Percentiles rank a stretch among this genome's conserved stretches.
Evolutionary conservation across 2,329 filamentous ascomycete species (phyloP).

Genomic region (Raffaelea albimanens): DNA sequence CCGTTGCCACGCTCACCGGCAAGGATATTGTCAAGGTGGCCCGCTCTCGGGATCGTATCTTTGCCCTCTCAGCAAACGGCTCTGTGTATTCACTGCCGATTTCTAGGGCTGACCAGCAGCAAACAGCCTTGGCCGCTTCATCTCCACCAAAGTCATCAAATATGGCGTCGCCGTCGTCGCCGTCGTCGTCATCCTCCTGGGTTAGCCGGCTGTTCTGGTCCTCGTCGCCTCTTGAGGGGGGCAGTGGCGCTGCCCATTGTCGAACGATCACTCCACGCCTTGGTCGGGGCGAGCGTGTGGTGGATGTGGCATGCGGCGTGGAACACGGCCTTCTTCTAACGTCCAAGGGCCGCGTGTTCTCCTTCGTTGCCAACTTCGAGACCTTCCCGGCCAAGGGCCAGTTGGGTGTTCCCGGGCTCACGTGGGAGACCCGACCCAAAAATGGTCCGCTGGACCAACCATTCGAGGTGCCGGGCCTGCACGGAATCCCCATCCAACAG

Average conservation of each 20-base stretch:
- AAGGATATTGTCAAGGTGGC: slow-evolving; percentile 71
- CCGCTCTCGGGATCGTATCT: slow-evolving; percentile 72
- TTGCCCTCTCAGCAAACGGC: slow-evolving; percentile 67
- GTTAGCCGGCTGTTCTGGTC: slow-evolving; percentile 60
- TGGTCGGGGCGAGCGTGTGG: slow-evolving; percentile 61
- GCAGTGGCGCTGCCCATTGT: slow-evolving; percentile 41
- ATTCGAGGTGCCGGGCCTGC: slow-evolving; percentile 66
- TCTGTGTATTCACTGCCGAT: slow-evolving; percentile 78
- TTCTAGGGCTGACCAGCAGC: slow-evolving; percentile 59
- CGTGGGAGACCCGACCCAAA: slow-evolving; percentile 65
- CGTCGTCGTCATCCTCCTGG: slow-evolving; percentile 40
- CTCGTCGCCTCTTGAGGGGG: slow-evolving; percentile 7
- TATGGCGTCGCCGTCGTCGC: background rate
- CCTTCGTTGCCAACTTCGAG: slow-evolving; percentile 70
- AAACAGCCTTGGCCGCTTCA: slow-evolving; percentile 43
- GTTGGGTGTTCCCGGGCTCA: slow-evolving; percentile 75
- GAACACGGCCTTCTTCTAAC: slow-evolving; percentile 86
- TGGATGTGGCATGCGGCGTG: slow-evolving; percentile 64
- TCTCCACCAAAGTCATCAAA: background rate
- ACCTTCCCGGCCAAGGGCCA: slow-evolving; percentile 77
- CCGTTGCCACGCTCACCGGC: slow-evolving; percentile 64
- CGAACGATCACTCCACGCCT: slow-evolving; percentile 61
- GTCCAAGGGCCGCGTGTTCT: slow-evolving; percentile 75
- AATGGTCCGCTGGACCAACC: slow-evolving; percentile 67
- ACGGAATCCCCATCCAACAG: slow-evolving; percentile 59